Evolutionary conservation across 2,329 filamentous ascomycete species (phyloP).

Genomic region (Talaromyces amestolkiae): DNA sequence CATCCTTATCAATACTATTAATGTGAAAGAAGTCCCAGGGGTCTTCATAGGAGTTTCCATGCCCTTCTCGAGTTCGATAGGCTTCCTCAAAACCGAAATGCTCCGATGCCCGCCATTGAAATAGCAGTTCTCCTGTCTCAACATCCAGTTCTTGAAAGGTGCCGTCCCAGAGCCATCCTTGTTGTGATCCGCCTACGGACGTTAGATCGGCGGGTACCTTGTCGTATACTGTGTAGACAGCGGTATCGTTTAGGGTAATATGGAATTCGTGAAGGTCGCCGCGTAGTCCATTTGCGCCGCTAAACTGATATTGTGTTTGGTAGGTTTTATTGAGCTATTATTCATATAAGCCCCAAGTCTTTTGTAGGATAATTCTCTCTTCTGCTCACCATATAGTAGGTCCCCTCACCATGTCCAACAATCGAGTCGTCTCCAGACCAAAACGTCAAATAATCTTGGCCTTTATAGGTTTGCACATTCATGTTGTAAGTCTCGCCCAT

Average conservation of each 20-base stretch:
- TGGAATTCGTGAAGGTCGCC: slow-evolving; percentile 48
- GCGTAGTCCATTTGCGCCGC: not conserved
- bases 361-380: not conserved
- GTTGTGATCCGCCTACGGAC: slow-evolving; percentile 33
- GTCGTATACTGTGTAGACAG: slow-evolving; percentile 45
- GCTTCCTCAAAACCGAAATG: slow-evolving; percentile 37
- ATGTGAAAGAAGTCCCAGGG: slow-evolving; percentile 58
- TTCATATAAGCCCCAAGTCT: not conserved
- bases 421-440: slow-evolving; percentile 12
- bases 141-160: slow-evolving; percentile 49
- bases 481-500: slow-evolving; percentile 3
- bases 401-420: slow-evolving; percentile 10
- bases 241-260: slow-evolving; percentile 44
- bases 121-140: slow-evolving; percentile 44
- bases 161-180: slow-evolving; percentile 42
- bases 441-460: slow-evolving; percentile 5
- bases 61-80: slow-evolving; percentile 22
- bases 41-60: slow-evolving; percentile 21
- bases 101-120: slow-evolving; percentile 49
- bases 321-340: slow-evolving; percentile 11
- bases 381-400: slow-evolving; percentile 13
- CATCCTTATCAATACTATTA: slow-evolving; percentile 55
- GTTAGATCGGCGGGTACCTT: slow-evolving; percentile 39
- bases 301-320: slow-evolving; percentile 1
- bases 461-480: slow-evolving; percentile 16